These are phyloP conservation scores for Geotrichum ghanense DNA, from an alignment of 805 yeast species.

Conservation along the genomic window DNA sequence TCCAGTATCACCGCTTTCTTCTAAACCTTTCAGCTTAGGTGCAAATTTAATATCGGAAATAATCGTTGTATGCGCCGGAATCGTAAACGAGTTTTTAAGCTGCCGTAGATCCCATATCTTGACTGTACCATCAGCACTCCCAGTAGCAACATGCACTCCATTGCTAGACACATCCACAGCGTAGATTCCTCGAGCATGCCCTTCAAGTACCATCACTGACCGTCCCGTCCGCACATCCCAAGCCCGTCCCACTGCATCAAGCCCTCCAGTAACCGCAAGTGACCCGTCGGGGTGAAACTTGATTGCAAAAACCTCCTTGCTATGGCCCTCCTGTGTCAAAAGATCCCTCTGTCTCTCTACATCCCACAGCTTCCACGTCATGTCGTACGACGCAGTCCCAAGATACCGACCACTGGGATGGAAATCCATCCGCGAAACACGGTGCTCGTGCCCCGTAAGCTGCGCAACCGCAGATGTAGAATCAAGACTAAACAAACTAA, in stretches of 20 bases:
- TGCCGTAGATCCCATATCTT: constrained; percentile 81
- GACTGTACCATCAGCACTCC: constrained; percentile 70
- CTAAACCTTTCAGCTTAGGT: constrained; percentile 11
- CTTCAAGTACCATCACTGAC: constrained; percentile 42
- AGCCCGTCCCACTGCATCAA: constrained; percentile 57
- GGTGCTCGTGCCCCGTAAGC: constrained; percentile 35
- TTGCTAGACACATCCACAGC: constrained; percentile 63
- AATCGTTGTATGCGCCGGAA: constrained; percentile 67
- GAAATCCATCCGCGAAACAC: constrained; percentile 50
- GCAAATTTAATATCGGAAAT: constrained; percentile 54
- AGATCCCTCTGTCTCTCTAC: constrained; percentile 37
- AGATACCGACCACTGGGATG: constrained; percentile 53
- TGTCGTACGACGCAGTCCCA: constrained; percentile 70
- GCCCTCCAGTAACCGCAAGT: constrained; percentile 62
- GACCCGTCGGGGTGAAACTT: constrained; percentile 70
- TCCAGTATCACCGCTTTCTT: constrained; percentile 14
- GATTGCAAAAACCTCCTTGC: constrained; percentile 54
- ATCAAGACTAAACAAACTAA: constrained; percentile 28
- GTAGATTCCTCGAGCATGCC: constrained; percentile 66
- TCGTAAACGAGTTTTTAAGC: constrained; percentile 31
- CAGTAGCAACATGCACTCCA: constrained; percentile 70
- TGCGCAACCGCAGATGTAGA: constrained; percentile 16
- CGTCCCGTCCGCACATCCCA: constrained; percentile 87
- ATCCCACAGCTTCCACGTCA: constrained; percentile 89
- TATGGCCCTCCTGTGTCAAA: constrained; percentile 75